Conservation (phyloP, 345 rosid genomes). For the Brassica juncea region DNA sequence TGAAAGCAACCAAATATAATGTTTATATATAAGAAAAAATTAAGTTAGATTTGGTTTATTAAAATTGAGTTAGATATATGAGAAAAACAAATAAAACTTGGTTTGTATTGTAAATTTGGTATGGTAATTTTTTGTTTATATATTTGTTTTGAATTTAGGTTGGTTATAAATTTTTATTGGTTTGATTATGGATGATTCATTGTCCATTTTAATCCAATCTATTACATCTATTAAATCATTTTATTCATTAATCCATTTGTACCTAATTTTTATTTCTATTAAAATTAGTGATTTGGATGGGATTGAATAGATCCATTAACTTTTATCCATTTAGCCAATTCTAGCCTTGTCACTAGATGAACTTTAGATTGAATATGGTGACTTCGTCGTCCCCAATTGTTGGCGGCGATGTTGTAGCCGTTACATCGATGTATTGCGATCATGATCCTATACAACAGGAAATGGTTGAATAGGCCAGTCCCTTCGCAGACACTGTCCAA, state of each 20-base stretch:
- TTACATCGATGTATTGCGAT: neutral
- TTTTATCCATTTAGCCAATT: too few species aligned
- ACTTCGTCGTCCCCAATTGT: neutral
- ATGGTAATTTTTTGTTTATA: neutral
- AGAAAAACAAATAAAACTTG: too few species aligned
- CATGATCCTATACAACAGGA: neutral
- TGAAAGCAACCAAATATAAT: neutral
- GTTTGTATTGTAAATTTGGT: neutral
- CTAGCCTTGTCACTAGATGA: neutral
- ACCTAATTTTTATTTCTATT: too few species aligned
- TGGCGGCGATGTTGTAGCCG: neutral
- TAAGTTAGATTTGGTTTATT: neutral
- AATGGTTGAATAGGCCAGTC: neutral
- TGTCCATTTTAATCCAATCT: neutral
- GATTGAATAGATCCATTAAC: too few species aligned
- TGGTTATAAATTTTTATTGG: too few species aligned
- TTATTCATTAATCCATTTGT: too few species aligned
- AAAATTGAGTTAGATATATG: neutral
- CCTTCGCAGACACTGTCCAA: neutral
- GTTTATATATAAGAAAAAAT: too few species aligned
- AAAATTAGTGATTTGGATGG: too few species aligned
- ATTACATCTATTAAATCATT: too few species aligned
- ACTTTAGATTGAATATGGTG: neutral
- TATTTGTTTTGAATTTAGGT: neutral
- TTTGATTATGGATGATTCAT: neutral